phyloP scores from a whole-genome alignment of 2,329 filamentous ascomycete species.

The Podosphaera xanthii region DNA sequence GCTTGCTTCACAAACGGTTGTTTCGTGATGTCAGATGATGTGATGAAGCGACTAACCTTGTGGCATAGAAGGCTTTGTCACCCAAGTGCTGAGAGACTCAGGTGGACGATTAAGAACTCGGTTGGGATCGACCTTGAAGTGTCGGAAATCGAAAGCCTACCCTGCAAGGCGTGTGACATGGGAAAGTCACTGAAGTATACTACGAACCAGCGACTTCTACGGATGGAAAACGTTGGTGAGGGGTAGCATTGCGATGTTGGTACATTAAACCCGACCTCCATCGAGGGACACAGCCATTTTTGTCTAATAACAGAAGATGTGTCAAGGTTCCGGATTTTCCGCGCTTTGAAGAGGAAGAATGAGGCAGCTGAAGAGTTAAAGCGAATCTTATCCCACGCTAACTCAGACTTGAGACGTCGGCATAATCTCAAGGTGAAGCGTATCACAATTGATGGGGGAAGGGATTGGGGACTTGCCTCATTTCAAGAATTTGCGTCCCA shows the following conservation, averaged over 20 bases:
- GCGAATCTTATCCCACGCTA: neutral
- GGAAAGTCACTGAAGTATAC: conserved; percentile 1
- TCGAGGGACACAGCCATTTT: neutral
- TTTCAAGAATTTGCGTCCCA: too few relatives aligned
- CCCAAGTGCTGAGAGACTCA: neutral
- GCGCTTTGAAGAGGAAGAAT: conserved; percentile 1
- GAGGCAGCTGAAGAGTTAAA: conserved; percentile 1
- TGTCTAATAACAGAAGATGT: neutral
- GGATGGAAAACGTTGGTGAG: neutral
- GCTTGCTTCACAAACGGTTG: neutral
- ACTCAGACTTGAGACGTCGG: neutral
- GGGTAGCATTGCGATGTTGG: neutral
- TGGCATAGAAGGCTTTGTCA: neutral
- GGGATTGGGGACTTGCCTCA: too few relatives aligned
- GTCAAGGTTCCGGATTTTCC: neutral
- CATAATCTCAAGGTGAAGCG: neutral
- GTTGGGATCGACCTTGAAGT: neutral
- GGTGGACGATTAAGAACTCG: neutral
- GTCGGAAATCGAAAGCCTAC: neutral
- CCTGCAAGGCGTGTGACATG: neutral
- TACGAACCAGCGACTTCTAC: neutral
- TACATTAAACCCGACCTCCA: neutral
- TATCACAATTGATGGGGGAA: too few relatives aligned
- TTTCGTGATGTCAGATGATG: neutral
- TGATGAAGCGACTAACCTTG: neutral